Conservation (phyloP, 306 rosid species). For the Phaseolus lunatus region DNA sequence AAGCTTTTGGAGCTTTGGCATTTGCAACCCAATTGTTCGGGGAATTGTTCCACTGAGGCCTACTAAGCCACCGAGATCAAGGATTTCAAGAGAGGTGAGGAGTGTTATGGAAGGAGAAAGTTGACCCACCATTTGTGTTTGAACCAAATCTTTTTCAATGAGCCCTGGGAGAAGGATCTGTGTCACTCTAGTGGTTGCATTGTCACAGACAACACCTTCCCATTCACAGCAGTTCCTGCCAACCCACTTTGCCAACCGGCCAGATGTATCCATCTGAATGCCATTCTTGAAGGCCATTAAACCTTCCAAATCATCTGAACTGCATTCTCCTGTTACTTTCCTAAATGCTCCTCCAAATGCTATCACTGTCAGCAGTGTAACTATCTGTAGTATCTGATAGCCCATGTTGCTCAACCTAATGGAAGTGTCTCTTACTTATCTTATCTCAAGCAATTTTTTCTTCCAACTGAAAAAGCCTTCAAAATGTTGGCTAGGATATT, state of each 20-base stretch:
- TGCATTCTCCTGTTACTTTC: slow-evolving; percentile 49
- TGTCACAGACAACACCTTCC: slow-evolving; percentile 72
- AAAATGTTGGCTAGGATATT: slow-evolving; percentile 34
- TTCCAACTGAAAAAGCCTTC: slow-evolving; percentile 36
- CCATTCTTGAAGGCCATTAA: slow-evolving; percentile 67
- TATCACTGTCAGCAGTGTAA: slow-evolving; percentile 45
- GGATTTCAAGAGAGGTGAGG: slow-evolving; percentile 61
- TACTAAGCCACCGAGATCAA: slow-evolving; percentile 66
- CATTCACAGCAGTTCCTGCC: slow-evolving; percentile 64
- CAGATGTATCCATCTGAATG: slow-evolving; percentile 65
- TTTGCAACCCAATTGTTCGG: slow-evolving; percentile 50
- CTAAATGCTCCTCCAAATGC: slow-evolving; percentile 40
- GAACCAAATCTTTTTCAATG: slow-evolving; percentile 50
- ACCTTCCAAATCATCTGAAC: slow-evolving; percentile 60
- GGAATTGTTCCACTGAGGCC: slow-evolving; percentile 71
- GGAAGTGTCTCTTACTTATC: slow-evolving; percentile 5
- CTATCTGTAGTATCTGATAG: slow-evolving; percentile 39
- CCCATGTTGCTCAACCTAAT: slow-evolving; percentile 43
- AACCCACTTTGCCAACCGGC: slow-evolving; percentile 61
- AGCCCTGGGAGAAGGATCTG: slow-evolving; percentile 65
- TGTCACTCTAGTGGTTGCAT: slow-evolving; percentile 62
- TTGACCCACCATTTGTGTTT: slow-evolving; percentile 64
- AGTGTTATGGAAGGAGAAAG: slow-evolving; percentile 65
- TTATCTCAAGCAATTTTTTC: neutral
- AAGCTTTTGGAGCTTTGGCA: slow-evolving; percentile 63